These are phyloP conservation scores for Parastagonospora avenae DNA, from an alignment of 2,329 filamentous ascomycete genomes.

Conservation along the genomic window DNA sequence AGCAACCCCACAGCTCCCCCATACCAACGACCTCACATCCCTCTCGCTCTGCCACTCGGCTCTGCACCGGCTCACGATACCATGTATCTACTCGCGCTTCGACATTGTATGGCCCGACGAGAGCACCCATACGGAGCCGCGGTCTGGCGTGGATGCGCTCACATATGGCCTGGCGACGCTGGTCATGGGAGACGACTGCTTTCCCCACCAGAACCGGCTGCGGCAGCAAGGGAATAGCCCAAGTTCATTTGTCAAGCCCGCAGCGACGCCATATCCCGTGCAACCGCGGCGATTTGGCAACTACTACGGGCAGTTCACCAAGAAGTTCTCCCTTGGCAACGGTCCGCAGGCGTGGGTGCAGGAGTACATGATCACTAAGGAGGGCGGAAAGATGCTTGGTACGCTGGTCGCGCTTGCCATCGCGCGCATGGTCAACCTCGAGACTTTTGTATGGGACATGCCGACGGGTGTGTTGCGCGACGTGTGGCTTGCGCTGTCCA, in stretches of 20 bases:
- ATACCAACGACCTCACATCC: slow-evolving; percentile 81
- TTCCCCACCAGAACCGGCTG: slow-evolving; percentile 52
- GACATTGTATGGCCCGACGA: slow-evolving; percentile 88
- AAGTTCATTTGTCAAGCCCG: slow-evolving; percentile 8
- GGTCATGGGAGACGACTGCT: slow-evolving; percentile 72
- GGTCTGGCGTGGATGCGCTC: slow-evolving; percentile 78
- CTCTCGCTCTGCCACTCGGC: slow-evolving; percentile 79
- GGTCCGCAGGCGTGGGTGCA: slow-evolving; percentile 78
- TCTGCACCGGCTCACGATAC: slow-evolving; percentile 74
- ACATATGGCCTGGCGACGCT: slow-evolving; percentile 82
- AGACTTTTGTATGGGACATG: slow-evolving; percentile 89
- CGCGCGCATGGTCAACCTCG: slow-evolving; percentile 80
- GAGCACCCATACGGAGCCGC: slow-evolving; percentile 65
- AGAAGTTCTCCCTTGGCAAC: slow-evolving; percentile 85
- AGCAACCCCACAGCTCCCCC: slow-evolving; percentile 64
- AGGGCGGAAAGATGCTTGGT: slow-evolving; percentile 86
- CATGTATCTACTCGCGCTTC: slow-evolving; percentile 82
- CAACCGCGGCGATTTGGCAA: slow-evolving; percentile 64
- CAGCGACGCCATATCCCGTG: slow-evolving; percentile 40
- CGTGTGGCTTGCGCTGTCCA: slow-evolving; percentile 79
- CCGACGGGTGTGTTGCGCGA: slow-evolving; percentile 81
- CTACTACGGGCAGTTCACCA: slow-evolving; percentile 77
- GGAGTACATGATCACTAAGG: slow-evolving; percentile 81
- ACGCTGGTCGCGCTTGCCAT: slow-evolving; percentile 79
- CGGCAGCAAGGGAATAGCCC: slow-evolving; percentile 24